A percentile compares a stretch with the other conserved stretches of the same genome.
phyloP scores from a whole-genome alignment of 2,329 filamentous ascomycete species.

The Bipolaris victoriae region DNA sequence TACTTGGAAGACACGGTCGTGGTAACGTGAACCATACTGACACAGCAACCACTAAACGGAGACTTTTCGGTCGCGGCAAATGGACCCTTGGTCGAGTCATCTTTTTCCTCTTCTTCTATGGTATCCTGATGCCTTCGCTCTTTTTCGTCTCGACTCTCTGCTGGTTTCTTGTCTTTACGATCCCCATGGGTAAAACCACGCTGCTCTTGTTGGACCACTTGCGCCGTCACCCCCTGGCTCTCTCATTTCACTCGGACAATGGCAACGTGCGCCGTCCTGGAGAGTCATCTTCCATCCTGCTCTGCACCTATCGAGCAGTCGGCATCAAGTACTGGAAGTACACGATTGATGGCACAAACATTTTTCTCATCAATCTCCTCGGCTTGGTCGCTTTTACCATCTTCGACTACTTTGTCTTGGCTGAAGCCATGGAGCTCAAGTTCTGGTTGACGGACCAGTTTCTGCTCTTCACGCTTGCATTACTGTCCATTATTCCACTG shows the following conservation, averaged over 20 bases:
- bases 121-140: slow-evolving; percentile 83
- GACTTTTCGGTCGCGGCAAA: slow-evolving; percentile 91
- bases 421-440: slow-evolving; percentile 70
- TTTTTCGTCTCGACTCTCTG: slow-evolving; percentile 86
- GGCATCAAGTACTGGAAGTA: slow-evolving; percentile 99
- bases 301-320: slow-evolving; percentile 96
- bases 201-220: slow-evolving; percentile 89
- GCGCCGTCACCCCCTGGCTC: slow-evolving; percentile 85
- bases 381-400: slow-evolving; percentile 93
- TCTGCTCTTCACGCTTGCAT: slow-evolving; percentile 80
- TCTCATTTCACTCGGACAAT: slow-evolving; percentile 90
- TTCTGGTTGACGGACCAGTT: slow-evolving; percentile 79
- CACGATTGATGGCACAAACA: slow-evolving; percentile 96
- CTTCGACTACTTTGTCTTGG: slow-evolving; percentile 85
- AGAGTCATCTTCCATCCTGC: slow-evolving; percentile 80
- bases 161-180: slow-evolving; percentile 97
- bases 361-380: slow-evolving; percentile 97
- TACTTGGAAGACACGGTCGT: slow-evolving; percentile 73
- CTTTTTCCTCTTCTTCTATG: slow-evolving; percentile 97
- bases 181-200: slow-evolving; percentile 97
- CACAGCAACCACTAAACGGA: slow-evolving; percentile 67
- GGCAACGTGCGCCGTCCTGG: slow-evolving; percentile 73
- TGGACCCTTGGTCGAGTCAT: slow-evolving; percentile 95
- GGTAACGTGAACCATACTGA: slow-evolving; percentile 49
- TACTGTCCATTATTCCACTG: slow-evolving; percentile 92